Conservation (phyloP, 306 rosid species). For the Quercus dentata region DNA sequence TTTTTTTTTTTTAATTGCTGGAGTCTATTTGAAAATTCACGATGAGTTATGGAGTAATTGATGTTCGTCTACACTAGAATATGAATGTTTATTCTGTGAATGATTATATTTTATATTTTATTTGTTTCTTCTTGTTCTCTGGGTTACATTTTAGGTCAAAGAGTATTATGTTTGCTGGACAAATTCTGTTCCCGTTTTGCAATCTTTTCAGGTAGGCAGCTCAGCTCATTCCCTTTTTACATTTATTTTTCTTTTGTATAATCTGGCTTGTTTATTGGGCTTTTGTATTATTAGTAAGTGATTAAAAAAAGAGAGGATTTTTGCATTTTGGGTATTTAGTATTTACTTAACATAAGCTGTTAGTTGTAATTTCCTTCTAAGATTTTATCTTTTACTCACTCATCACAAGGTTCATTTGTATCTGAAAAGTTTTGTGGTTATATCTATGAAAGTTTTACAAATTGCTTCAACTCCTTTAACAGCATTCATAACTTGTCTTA, state of each 20-base stretch:
- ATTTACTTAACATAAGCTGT: no score
- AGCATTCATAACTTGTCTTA: background rate
- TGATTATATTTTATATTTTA: background rate
- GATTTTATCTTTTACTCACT: background rate
- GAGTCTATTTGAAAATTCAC: background rate
- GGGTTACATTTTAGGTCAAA: constrained; percentile 30
- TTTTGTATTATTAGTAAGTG: background rate
- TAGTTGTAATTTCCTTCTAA: background rate
- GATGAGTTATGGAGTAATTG: background rate
- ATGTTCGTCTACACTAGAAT: background rate
- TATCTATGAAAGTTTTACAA: background rate
- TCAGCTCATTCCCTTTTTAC: constrained; percentile 18
- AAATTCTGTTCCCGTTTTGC: constrained; percentile 33
- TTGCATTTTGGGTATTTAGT: no score
- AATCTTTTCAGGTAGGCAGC: constrained; percentile 40
- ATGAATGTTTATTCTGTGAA: background rate
- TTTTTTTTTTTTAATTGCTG: background rate
- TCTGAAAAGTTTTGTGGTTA: background rate
- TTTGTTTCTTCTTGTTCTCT: background rate
- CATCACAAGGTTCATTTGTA: background rate
- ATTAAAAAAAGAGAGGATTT: no score
- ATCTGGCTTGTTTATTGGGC: background rate
- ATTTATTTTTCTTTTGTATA: background rate
- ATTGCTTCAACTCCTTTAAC: background rate
- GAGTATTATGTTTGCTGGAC: constrained; percentile 48